These are phyloP conservation scores for Corymbia calophylla DNA, from an alignment of 441 rosid genomes.

Conservation along the genomic window DNA sequence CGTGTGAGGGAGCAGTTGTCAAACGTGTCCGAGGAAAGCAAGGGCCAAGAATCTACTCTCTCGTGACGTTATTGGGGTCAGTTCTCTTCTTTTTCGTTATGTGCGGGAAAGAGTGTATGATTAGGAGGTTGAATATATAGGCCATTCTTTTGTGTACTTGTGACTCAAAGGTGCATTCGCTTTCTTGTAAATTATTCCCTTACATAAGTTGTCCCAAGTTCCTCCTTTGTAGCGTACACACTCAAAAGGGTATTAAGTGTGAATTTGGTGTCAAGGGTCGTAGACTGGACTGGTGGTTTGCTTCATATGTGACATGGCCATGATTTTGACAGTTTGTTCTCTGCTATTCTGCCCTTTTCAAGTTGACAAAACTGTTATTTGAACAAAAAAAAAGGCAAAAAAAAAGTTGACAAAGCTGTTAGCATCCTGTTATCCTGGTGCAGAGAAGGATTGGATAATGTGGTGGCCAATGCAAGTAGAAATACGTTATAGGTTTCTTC, in stretches of 20 bases:
- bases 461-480: neutral
- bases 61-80: conserved; percentile 14
- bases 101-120: neutral
- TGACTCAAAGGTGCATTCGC: neutral
- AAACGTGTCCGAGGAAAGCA: conserved; percentile 27
- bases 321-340: neutral
- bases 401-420: neutral
- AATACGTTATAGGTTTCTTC: neutral
- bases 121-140: neutral
- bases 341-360: neutral
- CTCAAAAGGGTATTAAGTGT: neutral
- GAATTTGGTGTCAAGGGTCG: neutral
- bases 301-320: neutral
- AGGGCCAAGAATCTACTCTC: conserved; percentile 44
- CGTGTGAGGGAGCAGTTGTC: conserved; percentile 51
- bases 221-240: neutral
- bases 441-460: neutral
- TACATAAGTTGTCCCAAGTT: neutral
- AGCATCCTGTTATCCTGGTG: neutral
- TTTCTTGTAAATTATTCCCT: neutral
- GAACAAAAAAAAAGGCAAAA: too few relatives aligned
- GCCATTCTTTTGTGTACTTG: conserved; percentile 6
- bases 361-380: neutral
- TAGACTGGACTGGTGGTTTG: neutral
- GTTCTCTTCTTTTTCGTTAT: neutral